Base-by-base conservation (phyloP, 805 yeast genomes). In the Yamadazyma akitaensis region DNA sequence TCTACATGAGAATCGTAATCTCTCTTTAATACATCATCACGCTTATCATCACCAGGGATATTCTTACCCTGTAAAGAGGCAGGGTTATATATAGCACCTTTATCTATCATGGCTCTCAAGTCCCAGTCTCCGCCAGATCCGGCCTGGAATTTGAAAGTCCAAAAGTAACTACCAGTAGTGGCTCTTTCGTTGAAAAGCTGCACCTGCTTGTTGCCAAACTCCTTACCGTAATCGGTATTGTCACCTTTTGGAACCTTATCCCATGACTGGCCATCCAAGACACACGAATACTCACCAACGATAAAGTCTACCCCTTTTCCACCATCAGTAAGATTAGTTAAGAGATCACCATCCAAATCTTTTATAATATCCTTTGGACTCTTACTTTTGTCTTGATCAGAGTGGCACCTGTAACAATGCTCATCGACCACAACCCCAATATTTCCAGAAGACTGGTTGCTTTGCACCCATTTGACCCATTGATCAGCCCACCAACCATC, bases 101-200 rank as follows among this genome's bases (percentile, higher is more conserved):
- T 66, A 18, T 84, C 81, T 17, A 76, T 69, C 90, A 87, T 88
- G 32, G 89, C 86, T 19, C 76, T 74, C 65, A 88, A 84, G 42
- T 94, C 97, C 98, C 98, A 92, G 67, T 89, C 97, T 13, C 98
- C 98, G 37, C 97, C 97, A 59, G 84, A 85, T 2, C 97, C 97
- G 47, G 81, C 74, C 60, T 85, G 80, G 60, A 91, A 91, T 65
- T 89, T 88, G 63, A 69, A 86, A 1, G 96, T 87, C 98, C 98
- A 92, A 65, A 94, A 92, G 64, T 76, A 91, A 48, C 79, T 75
- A 0, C 98, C 98, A 47, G 81, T 76, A 9, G 73, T 63, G 1
- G 92, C 84, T 31, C 84, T 66, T 33, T 76, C 55, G 5, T 62
- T 58, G 58, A 86, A 79, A 5, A 77, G 51, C 2, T 65, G 57